Base-by-base conservation (phyloP, 805 yeast species). In the Ogataea minuta region DNA sequence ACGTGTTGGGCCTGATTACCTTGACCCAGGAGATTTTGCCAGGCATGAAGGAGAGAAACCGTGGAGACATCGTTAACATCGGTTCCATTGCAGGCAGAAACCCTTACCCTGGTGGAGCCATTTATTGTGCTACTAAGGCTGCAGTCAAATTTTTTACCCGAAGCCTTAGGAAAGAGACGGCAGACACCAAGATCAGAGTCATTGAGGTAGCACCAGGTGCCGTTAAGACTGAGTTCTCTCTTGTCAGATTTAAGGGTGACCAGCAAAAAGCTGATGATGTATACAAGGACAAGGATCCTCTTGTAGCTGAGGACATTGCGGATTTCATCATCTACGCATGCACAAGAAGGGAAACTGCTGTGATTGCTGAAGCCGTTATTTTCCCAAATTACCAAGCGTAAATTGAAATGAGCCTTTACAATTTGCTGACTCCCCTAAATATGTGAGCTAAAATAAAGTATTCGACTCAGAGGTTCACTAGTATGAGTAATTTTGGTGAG, bases 51-150 rank as follows among this genome's bases (percentile, higher is more conserved):
- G 55, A 54, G 34, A 70, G 69, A 46, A 63, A 70, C 45, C 49
- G 64, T 4, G 77, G 77, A 29, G 85, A 79, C 49, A 73, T 81
- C 45, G 75, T 81, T 49, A 78, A 77, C 57, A 54, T 81, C 41
- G 86, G 87, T 16, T 77, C 84, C 4, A 77, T 80, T 60, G 87
- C 87, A 11, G 87, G 86, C 21, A 66, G 82, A 51, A 84, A 79
- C 43, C 75, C 84, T 4, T 80, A 81, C 58, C 83, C 84, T 5
- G 80, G 82, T 33, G 87, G 86, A 30, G 72, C 78, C n/a, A 75
- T 81, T 44, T 81, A 81, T 63, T 80, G 86, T 61, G 74, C 86
- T 13, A 75, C 84, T 39, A 81, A 81, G 60, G 79, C 84, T 10
- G 79, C 81, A 12, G 70, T 81, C 44, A 75, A 57, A 56, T 66